Conservation (phyloP, 345 rosid genomes). For the Aethionema arabicum region DNA sequence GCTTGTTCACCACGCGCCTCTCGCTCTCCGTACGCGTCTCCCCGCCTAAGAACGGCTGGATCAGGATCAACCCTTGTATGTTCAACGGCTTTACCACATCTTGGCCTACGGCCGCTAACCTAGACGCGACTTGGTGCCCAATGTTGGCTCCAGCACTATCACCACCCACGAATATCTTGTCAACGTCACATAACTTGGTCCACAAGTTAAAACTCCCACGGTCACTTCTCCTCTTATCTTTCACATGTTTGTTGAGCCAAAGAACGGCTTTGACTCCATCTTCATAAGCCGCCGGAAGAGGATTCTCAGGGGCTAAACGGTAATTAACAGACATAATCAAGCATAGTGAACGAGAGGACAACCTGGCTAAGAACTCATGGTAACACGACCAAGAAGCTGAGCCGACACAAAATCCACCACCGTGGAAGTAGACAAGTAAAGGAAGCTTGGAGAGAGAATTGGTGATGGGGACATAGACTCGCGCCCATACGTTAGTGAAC, state of each 20-base stretch:
- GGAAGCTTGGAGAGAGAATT: conserved; percentile 44
- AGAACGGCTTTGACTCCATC: conserved; percentile 53
- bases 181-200: conserved; percentile 42
- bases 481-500: conserved; percentile 58
- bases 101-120: conserved; percentile 1
- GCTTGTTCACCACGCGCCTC: conserved; percentile 43
- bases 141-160: conserved; percentile 77
- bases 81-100: conserved; percentile 28
- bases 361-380: conserved; percentile 51
- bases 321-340: conserved; percentile 53
- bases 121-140: conserved; percentile 50
- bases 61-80: conserved; percentile 50
- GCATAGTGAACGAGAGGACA: conserved; percentile 46
- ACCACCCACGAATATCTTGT: conserved; percentile 51
- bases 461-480: conserved; percentile 55
- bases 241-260: conserved; percentile 52
- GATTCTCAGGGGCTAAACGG: conserved; percentile 62
- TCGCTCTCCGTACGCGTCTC: conserved; percentile 59
- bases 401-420: conserved; percentile 68
- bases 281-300: conserved; percentile 64
- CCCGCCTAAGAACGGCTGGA: conserved; percentile 67
- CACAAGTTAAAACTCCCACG: conserved; percentile 31
- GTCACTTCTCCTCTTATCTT: background rate
- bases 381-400: conserved; percentile 66
- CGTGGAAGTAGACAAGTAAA: conserved; percentile 61